phyloP scores from a whole-genome alignment of 345 rosid species.

The Eucalyptus cloeziana region DNA sequence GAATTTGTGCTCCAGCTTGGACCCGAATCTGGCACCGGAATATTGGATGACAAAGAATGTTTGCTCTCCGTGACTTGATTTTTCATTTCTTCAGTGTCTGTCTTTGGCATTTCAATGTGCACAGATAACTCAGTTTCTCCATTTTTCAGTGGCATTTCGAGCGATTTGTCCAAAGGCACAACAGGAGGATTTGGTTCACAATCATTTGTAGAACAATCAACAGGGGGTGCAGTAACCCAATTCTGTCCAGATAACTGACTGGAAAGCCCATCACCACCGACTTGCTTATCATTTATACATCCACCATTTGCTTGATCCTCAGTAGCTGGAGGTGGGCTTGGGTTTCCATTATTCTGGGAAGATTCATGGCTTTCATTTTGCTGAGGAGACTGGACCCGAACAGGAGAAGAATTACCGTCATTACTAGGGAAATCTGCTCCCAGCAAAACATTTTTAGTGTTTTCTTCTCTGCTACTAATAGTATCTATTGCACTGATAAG shows the following conservation, averaged over 20 bases:
- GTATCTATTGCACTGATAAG: not conserved
- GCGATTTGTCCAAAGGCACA: conserved; percentile 22
- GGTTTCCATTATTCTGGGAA: conserved; percentile 2
- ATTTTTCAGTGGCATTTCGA: conserved; percentile 26
- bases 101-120: conserved; percentile 35
- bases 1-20: conserved; percentile 66
- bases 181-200: conserved; percentile 20
- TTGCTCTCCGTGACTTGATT: conserved; percentile 27
- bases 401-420: conserved; percentile 8
- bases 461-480: not conserved
- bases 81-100: conserved; percentile 28
- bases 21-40: conserved; percentile 45
- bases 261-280: conserved; percentile 23
- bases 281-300: conserved; percentile 10
- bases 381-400: conserved; percentile 1
- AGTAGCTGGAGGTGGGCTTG: not conserved
- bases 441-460: not conserved
- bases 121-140: conserved; percentile 36
- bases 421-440: not conserved
- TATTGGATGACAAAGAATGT: conserved; percentile 34
- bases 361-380: not conserved
- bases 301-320: conserved; percentile 2
- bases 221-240: conserved; percentile 14
- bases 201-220: conserved; percentile 6
- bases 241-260: conserved; percentile 29